phyloP scores from a whole-genome alignment of 116 monocot genomes.

The Dioscorea cayenensis region DNA sequence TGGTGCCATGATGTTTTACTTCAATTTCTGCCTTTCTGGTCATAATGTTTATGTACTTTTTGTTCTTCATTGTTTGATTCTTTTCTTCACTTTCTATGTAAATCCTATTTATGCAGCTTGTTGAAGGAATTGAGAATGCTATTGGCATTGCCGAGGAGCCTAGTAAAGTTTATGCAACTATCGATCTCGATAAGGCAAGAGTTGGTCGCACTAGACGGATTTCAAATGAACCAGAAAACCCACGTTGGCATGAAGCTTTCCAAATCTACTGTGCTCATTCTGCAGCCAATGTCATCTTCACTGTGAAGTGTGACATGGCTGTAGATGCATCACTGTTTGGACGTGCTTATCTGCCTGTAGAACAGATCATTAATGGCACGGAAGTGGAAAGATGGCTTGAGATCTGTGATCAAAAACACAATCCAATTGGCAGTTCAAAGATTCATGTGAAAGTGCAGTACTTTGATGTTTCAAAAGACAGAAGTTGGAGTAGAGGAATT shows the following conservation, averaged over 20 bases:
- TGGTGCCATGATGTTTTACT: too few relatives aligned
- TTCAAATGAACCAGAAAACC: slow-evolving; percentile 15
- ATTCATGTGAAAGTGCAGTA: slow-evolving; percentile 50
- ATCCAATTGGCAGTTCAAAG: slow-evolving; percentile 26
- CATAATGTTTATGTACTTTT: too few relatives aligned
- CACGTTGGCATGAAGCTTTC: slow-evolving; percentile 28
- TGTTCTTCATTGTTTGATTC: too few relatives aligned
- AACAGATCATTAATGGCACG: slow-evolving; percentile 14
- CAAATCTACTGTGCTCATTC: slow-evolving; percentile 35
- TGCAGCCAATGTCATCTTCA: slow-evolving; percentile 25
- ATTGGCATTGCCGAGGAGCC: slow-evolving; percentile 19
- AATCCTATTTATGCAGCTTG: slow-evolving; percentile 5
- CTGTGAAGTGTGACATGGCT: slow-evolving; percentile 18
- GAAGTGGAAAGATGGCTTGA: slow-evolving; percentile 29
- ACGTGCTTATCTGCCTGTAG: slow-evolving; percentile 25
- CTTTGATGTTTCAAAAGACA: slow-evolving; percentile 28
- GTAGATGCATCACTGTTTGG: slow-evolving; percentile 24
- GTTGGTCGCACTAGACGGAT: slow-evolving; percentile 25
- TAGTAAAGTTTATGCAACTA: slow-evolving; percentile 20
- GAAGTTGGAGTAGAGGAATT: slow-evolving; percentile 33
- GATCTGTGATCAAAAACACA: slow-evolving; percentile 17
- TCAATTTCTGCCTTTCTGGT: too few relatives aligned
- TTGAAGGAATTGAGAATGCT: slow-evolving; percentile 22
- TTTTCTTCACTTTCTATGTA: too few relatives aligned
- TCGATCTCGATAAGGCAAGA: slow-evolving; percentile 30